Conservation (phyloP, 2,329 filamentous ascomycete species). For the Aspergillus tubingensis region DNA sequence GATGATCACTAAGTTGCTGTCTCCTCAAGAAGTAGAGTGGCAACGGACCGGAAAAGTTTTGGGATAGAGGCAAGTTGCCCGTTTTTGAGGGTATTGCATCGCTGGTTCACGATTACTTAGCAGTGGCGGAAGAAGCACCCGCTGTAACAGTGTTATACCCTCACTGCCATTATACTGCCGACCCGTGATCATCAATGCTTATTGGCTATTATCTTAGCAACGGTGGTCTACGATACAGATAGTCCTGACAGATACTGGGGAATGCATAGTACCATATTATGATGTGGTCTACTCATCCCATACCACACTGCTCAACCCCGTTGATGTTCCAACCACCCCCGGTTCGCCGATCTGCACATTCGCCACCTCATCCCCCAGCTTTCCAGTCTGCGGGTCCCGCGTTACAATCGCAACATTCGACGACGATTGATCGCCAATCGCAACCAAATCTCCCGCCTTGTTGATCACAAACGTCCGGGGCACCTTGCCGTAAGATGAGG, state of each 20-base stretch:
- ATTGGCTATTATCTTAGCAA: too few species aligned
- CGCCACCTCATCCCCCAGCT: constrained; percentile 51
- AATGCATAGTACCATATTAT: too few species aligned
- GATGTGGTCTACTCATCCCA: constrained; percentile 30
- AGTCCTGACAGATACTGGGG: too few species aligned
- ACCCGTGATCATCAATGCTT: too few species aligned
- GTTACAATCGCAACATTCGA: constrained; percentile 62
- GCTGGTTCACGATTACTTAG: too few species aligned
- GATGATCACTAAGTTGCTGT: background rate
- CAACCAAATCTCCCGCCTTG: constrained; percentile 63
- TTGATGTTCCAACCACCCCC: constrained; percentile 27
- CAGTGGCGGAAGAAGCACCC: too few species aligned
- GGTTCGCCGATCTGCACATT: constrained; percentile 32
- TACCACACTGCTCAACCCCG: constrained; percentile 40
- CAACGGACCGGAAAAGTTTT: background rate
- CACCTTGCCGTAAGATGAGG: constrained; percentile 63
- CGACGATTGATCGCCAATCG: constrained; percentile 65
- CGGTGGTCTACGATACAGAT: too few species aligned
- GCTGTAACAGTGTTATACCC: too few species aligned
- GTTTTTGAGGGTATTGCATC: too few species aligned
- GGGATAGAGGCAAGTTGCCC: background rate
- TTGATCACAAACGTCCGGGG: constrained; percentile 71
- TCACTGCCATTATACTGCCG: too few species aligned
- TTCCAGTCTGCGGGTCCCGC: constrained; percentile 61
- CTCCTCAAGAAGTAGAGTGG: background rate